Conservation (phyloP, 202 grass and related monocot species). For the Saccharum hybrid region DNA sequence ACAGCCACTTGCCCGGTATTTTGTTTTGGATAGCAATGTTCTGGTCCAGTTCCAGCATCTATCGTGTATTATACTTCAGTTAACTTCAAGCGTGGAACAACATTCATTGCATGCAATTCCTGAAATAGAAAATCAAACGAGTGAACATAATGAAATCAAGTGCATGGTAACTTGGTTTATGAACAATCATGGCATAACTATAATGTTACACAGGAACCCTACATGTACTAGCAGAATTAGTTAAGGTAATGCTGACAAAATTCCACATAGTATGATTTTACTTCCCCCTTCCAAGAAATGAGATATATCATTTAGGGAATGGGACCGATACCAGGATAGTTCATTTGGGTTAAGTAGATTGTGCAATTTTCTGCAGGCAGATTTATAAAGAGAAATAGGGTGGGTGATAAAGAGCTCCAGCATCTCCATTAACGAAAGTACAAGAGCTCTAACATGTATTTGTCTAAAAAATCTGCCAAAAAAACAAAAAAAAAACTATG, state of each 20-base stretch:
- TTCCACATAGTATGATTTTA: neutral
- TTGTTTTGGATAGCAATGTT: neutral
- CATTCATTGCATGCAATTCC: conserved; percentile 35
- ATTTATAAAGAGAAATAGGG: neutral
- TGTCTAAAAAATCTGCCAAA: neutral
- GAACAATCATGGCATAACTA: no score
- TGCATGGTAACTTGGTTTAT: neutral
- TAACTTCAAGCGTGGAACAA: conserved; percentile 32
- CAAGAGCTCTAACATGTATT: neutral
- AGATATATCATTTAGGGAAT: neutral
- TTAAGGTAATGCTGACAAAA: neutral
- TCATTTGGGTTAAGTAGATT: neutral
- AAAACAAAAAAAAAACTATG: no score
- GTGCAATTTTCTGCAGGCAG: neutral
- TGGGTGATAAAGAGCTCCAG: neutral
- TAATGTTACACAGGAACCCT: neutral
- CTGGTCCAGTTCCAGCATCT: neutral
- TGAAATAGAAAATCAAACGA: neutral
- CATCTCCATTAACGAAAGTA: neutral
- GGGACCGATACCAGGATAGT: neutral
- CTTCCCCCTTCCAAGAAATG: neutral
- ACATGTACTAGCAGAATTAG: neutral
- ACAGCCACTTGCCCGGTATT: neutral
- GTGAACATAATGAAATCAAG: neutral
- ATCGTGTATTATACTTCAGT: neutral